Evolutionary conservation across 2,329 filamentous ascomycete species (phyloP).

Genomic region (Diaporthe capsici): DNA sequence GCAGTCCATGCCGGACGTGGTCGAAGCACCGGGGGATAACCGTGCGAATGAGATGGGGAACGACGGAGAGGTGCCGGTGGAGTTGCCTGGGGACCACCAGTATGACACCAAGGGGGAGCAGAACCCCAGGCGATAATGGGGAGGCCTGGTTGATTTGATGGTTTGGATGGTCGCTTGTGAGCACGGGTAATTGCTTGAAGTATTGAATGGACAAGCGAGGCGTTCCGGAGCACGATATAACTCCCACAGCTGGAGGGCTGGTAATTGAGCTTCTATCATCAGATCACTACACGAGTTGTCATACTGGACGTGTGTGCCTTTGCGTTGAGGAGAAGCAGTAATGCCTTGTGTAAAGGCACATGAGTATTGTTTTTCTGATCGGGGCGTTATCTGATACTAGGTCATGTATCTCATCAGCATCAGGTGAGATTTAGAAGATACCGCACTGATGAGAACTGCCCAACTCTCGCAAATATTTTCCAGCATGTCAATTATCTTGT

Average conservation of each 20-base stretch:
- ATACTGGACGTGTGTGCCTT: background rate
- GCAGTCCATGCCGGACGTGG: background rate
- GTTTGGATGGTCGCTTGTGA: background rate
- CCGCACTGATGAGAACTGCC: background rate
- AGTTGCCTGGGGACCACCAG: conserved; percentile 31
- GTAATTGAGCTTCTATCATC: background rate
- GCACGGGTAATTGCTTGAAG: background rate
- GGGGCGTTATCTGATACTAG: background rate
- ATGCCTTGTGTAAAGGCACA: background rate
- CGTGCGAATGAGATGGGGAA: conserved; percentile 15
- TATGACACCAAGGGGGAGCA: background rate
- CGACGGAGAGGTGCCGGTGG: conserved; percentile 18
- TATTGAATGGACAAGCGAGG: background rate
- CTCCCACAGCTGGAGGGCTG: background rate
- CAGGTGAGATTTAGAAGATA: too few relatives aligned
- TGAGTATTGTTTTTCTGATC: background rate
- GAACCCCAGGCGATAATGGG: background rate
- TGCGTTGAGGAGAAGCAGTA: background rate
- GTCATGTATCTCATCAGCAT: background rate
- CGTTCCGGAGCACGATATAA: background rate
- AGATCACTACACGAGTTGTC: background rate
- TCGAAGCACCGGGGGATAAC: conserved; percentile 29
- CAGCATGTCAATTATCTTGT: too few relatives aligned
- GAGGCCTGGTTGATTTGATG: background rate
- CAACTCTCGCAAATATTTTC: too few relatives aligned